These are phyloP conservation scores for Phytopythium sindhum DNA, from an alignment of 352 stramenopile genomes.

Conservation along the genomic window DNA sequence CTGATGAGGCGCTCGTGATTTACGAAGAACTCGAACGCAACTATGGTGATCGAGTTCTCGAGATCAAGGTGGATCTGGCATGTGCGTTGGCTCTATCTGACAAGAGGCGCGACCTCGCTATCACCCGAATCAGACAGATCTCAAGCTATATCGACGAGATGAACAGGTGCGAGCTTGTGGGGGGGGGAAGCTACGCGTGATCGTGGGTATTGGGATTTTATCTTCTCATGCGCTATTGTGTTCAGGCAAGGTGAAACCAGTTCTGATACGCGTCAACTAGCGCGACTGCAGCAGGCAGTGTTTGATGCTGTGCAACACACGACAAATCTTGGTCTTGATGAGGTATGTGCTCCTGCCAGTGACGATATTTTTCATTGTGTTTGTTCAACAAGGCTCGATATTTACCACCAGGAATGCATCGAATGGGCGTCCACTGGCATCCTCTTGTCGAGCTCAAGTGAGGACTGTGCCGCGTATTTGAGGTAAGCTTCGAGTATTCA, in stretches of 20 bases:
- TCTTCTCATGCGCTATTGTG: not conserved
- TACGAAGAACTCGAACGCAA: constrained; percentile 61
- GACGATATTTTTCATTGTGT: no score
- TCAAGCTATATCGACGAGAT: not conserved
- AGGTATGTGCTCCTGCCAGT: constrained; percentile 20
- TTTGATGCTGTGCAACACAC: constrained; percentile 45
- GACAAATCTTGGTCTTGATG: constrained; percentile 31
- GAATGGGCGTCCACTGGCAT: constrained; percentile 40
- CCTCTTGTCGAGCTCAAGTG: constrained; percentile 12
- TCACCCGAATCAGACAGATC: constrained; percentile 31
- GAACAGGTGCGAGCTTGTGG: not conserved
- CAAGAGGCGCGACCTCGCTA: constrained; percentile 25
- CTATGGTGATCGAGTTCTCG: constrained; percentile 47
- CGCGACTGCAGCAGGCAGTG: constrained; percentile 32
- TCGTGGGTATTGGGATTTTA: not conserved
- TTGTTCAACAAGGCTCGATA: not conserved
- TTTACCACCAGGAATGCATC: constrained; percentile 33
- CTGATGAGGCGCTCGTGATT: constrained; percentile 46
- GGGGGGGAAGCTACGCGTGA: no score
- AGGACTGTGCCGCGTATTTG: constrained; percentile 49
- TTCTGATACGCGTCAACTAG: constrained; percentile 17
- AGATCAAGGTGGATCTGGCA: constrained; percentile 68
- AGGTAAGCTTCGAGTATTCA: constrained; percentile 25
- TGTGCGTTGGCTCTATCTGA: constrained; percentile 42
- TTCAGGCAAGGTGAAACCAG: constrained; percentile 7